phyloP scores from a whole-genome alignment of 2,329 filamentous ascomycete species.

The Hyphodiscus sp. region DNA sequence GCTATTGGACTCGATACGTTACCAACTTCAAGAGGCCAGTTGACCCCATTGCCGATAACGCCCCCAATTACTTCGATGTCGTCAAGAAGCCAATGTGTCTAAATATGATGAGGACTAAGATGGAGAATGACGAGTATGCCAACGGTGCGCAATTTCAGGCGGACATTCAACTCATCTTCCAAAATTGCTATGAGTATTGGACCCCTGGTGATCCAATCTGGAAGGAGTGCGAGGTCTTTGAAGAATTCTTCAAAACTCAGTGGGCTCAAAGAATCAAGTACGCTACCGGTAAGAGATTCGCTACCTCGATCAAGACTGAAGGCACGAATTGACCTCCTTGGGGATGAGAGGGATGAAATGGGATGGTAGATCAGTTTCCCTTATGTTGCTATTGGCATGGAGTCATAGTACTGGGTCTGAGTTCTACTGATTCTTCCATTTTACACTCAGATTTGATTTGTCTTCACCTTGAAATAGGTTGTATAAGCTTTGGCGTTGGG shows the following conservation, averaged over 20 bases:
- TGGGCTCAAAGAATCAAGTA: constrained; percentile 53
- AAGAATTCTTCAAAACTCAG: constrained; percentile 54
- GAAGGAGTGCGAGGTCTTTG: constrained; percentile 48
- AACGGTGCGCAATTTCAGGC: constrained; percentile 46
- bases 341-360: not conserved
- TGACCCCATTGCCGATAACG: constrained; percentile 47
- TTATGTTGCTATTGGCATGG: not conserved
- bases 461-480: not conserved
- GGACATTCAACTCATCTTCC: constrained; percentile 56
- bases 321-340: constrained; percentile 11
- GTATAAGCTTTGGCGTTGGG: not conserved
- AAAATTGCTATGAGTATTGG: constrained; percentile 61
- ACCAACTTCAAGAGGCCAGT: constrained; percentile 56
- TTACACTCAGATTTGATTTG: not conserved
- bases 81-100: constrained; percentile 58
- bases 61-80: constrained; percentile 56
- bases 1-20: constrained; percentile 61
- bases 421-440: not conserved
- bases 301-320: constrained; percentile 39
- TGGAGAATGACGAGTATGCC: constrained; percentile 47
- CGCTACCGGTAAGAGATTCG: constrained; percentile 35
- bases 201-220: constrained; percentile 48
- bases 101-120: constrained; percentile 52
- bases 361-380: not conserved
- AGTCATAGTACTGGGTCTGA: not conserved